Base-by-base conservation (phyloP, 768 basidiomycete genomes). In the Tylopilus plumbeoviolaceoides region DNA sequence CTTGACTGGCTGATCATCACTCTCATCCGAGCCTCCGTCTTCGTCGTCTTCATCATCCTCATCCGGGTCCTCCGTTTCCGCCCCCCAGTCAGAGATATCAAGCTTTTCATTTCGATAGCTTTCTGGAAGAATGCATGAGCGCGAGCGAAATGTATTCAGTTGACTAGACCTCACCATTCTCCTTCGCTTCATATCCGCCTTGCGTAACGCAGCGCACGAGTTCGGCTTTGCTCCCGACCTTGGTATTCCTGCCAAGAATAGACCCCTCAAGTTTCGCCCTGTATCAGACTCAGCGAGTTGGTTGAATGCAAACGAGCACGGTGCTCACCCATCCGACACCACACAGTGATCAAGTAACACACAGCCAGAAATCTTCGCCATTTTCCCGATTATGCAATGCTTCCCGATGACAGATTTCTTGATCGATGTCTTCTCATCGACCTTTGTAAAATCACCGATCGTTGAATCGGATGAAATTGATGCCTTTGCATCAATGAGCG, bases 291-390 rank as follows among this genome's bases (percentile, higher is more conserved):
- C 11, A 56, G 54, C n/a, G 11, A 5, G 18, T 35, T 35, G 47
- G 48, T 23, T 14, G 28, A 47, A 30, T 21, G 38, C 17, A 14
- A n/a, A 8, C 3, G 11, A 10, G 33, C 8, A 11, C 9, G 9
- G 7, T 11, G 18, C 60, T 55, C 57, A 92, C 94, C 92, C 91
- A 53, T 95, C 92, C 40, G 81, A 88, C 12, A 98, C 73, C 5
- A 89, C 79, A 60, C 93, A 95, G 62, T 95, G 93, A 63, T 97
- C 95, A 58, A 94, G 76, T 21, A 98, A 66, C 7, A 95, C 80
- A 59, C 89, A 94, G 11, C 89, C 88, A 3, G 76, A 77, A 44
- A 98, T 83, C 68, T 84, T 90, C n/a, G 80, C 87, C 76, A 86
- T 86, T 66, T 82, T 87, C 3, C 91, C 91, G 48, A 95, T 87